Evolutionary conservation across 2,329 filamentous ascomycete species (phyloP).

Genomic region (Claviceps fusiformis): DNA sequence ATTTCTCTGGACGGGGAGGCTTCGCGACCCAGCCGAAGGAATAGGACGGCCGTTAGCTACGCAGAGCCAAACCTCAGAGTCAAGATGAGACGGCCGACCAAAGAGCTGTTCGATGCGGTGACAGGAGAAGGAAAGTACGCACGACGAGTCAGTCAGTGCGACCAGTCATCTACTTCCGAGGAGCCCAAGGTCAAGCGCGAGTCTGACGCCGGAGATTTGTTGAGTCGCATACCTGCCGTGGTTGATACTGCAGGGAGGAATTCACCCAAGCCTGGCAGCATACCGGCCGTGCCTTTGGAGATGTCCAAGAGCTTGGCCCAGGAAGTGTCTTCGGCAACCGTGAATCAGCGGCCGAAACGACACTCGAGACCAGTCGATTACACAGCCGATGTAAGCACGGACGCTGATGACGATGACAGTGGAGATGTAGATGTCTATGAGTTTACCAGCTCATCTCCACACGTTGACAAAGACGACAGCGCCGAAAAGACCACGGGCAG

Average conservation of each 20-base stretch:
- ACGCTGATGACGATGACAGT: constrained; percentile 2
- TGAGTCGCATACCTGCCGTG: constrained; percentile 15
- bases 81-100: constrained; percentile 73
- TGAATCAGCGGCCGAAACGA: constrained; percentile 27
- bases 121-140: constrained; percentile 45
- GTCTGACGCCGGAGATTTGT: constrained; percentile 15
- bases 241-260: not conserved
- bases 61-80: constrained; percentile 68
- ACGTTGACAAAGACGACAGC: constrained; percentile 17
- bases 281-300: constrained; percentile 27
- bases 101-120: constrained; percentile 63
- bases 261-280: constrained; percentile 10
- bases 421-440: constrained; percentile 38
- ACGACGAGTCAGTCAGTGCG: constrained; percentile 25
- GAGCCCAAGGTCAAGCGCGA: constrained; percentile 21
- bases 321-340: constrained; percentile 18
- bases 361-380: constrained; percentile 13
- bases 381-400: constrained; percentile 1
- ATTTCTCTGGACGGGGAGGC: constrained; percentile 42
- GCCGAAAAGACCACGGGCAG: constrained; percentile 13
- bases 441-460: constrained; percentile 35
- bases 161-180: constrained; percentile 13
- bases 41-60: constrained; percentile 59
- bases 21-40: constrained; percentile 52
- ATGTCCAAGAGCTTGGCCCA: constrained; percentile 20